Evolutionary conservation across 306 rosid species (phyloP), one percentile per base, ranked within the genome.

Genomic region (Fagus sylvatica): DNA sequence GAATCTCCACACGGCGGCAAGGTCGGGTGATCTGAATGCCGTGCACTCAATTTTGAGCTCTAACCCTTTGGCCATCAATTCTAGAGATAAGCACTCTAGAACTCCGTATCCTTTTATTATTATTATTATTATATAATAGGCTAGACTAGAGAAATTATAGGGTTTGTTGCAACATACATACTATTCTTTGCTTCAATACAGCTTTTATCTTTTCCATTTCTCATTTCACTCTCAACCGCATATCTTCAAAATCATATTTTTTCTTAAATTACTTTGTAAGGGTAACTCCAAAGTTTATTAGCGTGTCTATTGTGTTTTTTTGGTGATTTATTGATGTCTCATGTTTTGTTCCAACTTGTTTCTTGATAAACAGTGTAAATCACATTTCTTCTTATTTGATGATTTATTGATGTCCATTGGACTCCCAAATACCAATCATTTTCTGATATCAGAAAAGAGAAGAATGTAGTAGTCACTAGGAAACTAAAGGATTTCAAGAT

Each of bases 81-180:
- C 88, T 71, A 87, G 98, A 82, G 98, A 95, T 81, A 91, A 90
- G 87, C 98, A 88, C 87, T 93, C 97, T 67, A 77, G 98, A 80
- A 93, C 98, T 70, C 96, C 98, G 98, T 93, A 91, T 93, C 98
- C 97, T 89, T 66, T 37, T 39, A 32, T 11, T 42, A 42, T 42
- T 42, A 8, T 11, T 41, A n/a, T 22, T 22, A 22, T 22, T 22
- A 22, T 22, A 22, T 22, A 22, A 22, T 22, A 22, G 28, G 28
- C 28, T 22, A 22, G 28, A 22, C 28, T 22, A 22, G 28, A 22
- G 28, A 22, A 22, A 22, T 22, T 22, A 22, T 22, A 22, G 28
- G 28, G 28, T 22, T 22, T 22, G 28, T 22, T 22, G 28, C 28
- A 22, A 22, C 28, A 22, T 22, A 22, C 28, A 22, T 22, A 22